Evolutionary conservation across 176 grass and related monocot species (phyloP), one percentile per base, ranked within the genome.

Genomic region (Ensete glaucum): DNA sequence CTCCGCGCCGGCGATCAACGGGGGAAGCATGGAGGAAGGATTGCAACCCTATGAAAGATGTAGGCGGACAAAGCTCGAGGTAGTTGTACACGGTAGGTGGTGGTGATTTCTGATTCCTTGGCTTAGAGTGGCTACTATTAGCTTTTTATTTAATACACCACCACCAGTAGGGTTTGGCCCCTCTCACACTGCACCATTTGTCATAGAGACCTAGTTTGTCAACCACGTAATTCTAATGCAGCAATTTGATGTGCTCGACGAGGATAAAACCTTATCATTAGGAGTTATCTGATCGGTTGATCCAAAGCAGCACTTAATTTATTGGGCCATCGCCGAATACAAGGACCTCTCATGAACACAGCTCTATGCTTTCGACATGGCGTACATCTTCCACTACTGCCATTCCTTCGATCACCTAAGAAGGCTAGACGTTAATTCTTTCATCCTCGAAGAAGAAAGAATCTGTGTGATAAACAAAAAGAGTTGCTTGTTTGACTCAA

Each of bases 401-500:
- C 34, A 43, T 43, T 43, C 34, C 34, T 6, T 43, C 34, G 0
- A 6, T 43, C 34, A 43, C 34, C 34, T 43, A 5, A 43, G 34
- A 43, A 43, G 34, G 4, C 34, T 43, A 43, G 4, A 43, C 34
- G 34, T 43, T 43, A 43, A 43, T 43, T 43, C 34, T 43, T 43
- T 43, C 34, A 43, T 6, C 34, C 34, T 6, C 4, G 6, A 43
- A 9, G 5, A 43, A 67, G 43, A 16, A 3, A 26, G 6, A 26
- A 14, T 12, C 11, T 2, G n/a, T 50, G 51, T 6, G 12, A 50
- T 7, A 50, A 50, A 70, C 29, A n/a, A 52, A 52, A 50, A 3
- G 67, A 20, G 22, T 70, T 70, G 67, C 67, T 70, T 70, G 16
- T 70, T 70, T 70, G 67, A 70, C 43, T 70, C 23, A 70, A 12